Conservation (phyloP, 768 basidiomycete species). For the Mycena maculata region DNA sequence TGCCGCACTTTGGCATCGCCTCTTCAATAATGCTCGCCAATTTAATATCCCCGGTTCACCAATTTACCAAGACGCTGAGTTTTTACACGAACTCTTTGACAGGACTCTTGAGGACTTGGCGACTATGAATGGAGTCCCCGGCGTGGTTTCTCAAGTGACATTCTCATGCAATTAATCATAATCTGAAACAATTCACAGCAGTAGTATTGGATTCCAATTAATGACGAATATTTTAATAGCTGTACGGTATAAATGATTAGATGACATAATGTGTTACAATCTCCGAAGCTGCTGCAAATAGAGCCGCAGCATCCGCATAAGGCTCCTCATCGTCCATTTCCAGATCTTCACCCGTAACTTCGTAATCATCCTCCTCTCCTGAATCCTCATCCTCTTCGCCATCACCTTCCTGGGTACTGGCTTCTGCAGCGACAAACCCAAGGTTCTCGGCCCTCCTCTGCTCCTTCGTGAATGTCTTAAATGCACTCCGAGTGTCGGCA, state of each 20-base stretch:
- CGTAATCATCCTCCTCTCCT: background rate
- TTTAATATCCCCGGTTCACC: background rate
- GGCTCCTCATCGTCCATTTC: conserved; percentile 13
- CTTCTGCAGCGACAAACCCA: background rate
- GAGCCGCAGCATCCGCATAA: conserved; percentile 1
- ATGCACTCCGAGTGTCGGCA: conserved; percentile 24
- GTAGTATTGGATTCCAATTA: too few species aligned
- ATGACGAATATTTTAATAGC: too few species aligned
- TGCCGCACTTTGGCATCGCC: background rate
- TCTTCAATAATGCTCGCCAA: conserved; percentile 6
- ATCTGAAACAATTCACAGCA: too few species aligned
- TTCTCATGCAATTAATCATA: too few species aligned
- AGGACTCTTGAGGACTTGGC: background rate
- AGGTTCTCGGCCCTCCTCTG: background rate
- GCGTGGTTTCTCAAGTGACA: background rate
- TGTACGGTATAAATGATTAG: background rate
- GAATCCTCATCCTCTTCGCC: background rate
- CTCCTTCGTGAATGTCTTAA: conserved; percentile 24
- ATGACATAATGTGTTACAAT: background rate
- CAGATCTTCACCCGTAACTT: conserved; percentile 3
- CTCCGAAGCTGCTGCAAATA: background rate
- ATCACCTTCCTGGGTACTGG: background rate
- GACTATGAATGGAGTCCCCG: background rate
- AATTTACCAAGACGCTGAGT: background rate
- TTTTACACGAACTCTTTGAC: background rate